These are phyloP conservation scores for Phaffomyces thermotolerans DNA, from an alignment of 805 yeast genomes.

Conservation along the genomic window DNA sequence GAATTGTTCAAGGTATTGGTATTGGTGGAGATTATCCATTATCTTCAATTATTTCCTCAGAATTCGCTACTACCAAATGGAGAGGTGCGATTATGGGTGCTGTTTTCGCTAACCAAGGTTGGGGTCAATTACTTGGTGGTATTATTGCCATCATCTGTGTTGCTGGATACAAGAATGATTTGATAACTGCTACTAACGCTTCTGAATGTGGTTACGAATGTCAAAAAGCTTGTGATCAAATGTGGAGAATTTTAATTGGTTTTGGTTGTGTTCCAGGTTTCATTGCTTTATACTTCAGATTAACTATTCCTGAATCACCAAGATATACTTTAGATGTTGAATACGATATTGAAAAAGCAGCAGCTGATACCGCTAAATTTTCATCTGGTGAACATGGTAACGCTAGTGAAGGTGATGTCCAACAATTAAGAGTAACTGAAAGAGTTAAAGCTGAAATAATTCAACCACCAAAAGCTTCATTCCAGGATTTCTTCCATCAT, in stretches of 20 bases:
- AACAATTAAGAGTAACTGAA: constrained; percentile 39
- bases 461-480: constrained; percentile 75
- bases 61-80: constrained; percentile 91
- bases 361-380: constrained; percentile 49
- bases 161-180: constrained; percentile 64
- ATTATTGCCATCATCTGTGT: constrained; percentile 70
- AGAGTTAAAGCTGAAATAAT: constrained; percentile 46
- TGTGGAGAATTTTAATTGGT: constrained; percentile 91
- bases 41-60: constrained; percentile 88
- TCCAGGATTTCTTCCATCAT: constrained; percentile 61
- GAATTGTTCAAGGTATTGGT: constrained; percentile 92
- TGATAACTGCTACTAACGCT: constrained; percentile 46
- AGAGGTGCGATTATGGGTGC: constrained; percentile 98
- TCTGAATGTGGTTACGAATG: constrained; percentile 60
- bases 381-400: constrained; percentile 43
- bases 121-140: constrained; percentile 90
- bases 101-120: constrained; percentile 93
- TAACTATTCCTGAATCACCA: constrained; percentile 93
- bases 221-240: constrained; percentile 76
- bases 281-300: constrained; percentile 80
- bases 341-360: constrained; percentile 47
- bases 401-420: constrained; percentile 39
- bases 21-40: constrained; percentile 96
- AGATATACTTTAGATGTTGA: constrained; percentile 78
- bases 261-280: constrained; percentile 87